Evolutionary conservation across 2,329 filamentous ascomycete genomes (phyloP), one percentile per base, ranked within the genome.

Genomic region (Lachnellula arida): DNA sequence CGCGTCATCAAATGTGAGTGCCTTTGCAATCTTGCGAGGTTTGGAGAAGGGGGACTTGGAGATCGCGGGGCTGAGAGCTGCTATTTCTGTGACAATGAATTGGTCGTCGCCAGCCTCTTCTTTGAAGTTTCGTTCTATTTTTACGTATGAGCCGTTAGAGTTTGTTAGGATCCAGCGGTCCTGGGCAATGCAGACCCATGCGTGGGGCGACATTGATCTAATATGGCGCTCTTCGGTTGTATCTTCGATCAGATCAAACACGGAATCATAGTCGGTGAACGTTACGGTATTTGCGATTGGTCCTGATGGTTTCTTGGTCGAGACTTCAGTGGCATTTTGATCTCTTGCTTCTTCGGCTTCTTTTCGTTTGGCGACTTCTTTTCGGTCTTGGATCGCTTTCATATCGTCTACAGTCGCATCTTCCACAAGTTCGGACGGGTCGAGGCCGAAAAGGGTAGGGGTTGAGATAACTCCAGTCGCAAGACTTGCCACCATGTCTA

Each of bases 401-500:
- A 96, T 76, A 3, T 86, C 81, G 17, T 82, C 75, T 6, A 82
- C 77, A 9, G 81, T 84, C 5, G 83, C 84, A n/a, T 81, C 78
- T 22, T 87, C 76, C 3, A 97, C 77, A 3, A 97, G 67, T 67
- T 93, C 86, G 28, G 81, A 79, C 1, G 94, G 93, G 69, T 97
- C 89, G 7, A 99, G 82, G 1, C 94, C 94, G 65, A 97, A 97
- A 2, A 99, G 76, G 0, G 94, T 97, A 0, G 94, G 93, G 0
- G 90, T 91, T 0, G 91, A 95, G 2, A 96, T 82, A 51, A 99
- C 89, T 4, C 94, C 94, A 0, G 86, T 88, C 51, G 86, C 84
- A 22, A 97, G 76, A 39, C 86, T 91, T 0, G 92, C 88, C 0
- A 97, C 94, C 84, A 99, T 91, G 71, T 99, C 94, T 66, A 99